Conservation (phyloP, 2,329 filamentous ascomycete species). For the Xylariaceae sp. region DNA sequence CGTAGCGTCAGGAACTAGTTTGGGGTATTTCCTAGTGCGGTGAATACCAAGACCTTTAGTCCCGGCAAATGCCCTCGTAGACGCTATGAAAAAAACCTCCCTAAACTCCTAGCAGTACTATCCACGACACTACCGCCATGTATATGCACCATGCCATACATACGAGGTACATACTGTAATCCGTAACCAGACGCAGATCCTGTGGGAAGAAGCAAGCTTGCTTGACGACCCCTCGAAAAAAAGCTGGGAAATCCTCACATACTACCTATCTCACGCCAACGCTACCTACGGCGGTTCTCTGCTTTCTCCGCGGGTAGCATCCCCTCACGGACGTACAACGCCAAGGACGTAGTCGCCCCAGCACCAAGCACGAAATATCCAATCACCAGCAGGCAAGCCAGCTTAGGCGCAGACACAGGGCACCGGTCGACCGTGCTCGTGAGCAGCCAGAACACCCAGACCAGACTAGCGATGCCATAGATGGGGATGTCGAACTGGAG, state of each 20-base stretch:
- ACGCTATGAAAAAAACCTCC: too few relatives aligned
- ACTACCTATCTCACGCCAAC: background rate
- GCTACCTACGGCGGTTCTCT: background rate
- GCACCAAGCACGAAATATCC: conserved; percentile 20
- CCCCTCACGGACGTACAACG: conserved; percentile 20
- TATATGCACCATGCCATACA: too few relatives aligned
- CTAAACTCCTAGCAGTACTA: too few relatives aligned
- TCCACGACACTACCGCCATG: too few relatives aligned
- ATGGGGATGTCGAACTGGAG: conserved; percentile 29
- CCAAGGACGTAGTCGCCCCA: conserved; percentile 23
- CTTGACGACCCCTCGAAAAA: too few relatives aligned
- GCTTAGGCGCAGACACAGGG: conserved; percentile 4
- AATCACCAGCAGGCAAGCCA: conserved; percentile 13
- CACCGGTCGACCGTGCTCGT: conserved; percentile 6
- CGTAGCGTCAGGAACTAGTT: too few relatives aligned
- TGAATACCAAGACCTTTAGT: too few relatives aligned
- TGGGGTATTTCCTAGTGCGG: too few relatives aligned
- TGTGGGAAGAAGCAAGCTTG: too few relatives aligned
- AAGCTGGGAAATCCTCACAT: background rate
- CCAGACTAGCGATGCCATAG: conserved; percentile 23
- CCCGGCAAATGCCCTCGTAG: too few relatives aligned
- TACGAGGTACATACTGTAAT: too few relatives aligned
- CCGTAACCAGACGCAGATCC: too few relatives aligned
- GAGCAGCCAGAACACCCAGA: conserved; percentile 25
- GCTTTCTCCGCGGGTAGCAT: conserved; percentile 13